A percentile compares a stretch with the other conserved stretches of the same genome.
Conservation (phyloP, 306 rosid genomes). For the Rosa lucieae region DNA sequence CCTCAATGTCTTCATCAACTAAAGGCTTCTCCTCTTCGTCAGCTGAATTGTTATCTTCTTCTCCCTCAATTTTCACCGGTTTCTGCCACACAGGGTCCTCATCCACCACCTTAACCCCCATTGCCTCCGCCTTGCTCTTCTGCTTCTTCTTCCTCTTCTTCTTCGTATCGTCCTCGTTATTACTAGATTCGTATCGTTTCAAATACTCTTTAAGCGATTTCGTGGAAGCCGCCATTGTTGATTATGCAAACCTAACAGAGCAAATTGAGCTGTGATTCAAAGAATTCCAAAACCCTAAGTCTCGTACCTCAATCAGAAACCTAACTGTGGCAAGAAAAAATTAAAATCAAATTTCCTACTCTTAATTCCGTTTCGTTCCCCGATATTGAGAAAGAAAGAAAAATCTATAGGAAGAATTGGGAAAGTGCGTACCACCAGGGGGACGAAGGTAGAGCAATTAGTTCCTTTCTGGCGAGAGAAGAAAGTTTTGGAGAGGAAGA, state of each 20-base stretch:
- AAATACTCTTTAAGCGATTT: constrained; percentile 71
- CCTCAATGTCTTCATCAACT: constrained; percentile 84
- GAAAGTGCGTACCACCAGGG: background rate
- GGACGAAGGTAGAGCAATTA: background rate
- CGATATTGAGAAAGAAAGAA: background rate
- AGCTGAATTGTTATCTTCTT: constrained; percentile 46
- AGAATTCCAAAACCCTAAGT: background rate
- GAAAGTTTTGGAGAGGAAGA: background rate
- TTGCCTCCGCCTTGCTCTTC: constrained; percentile 42
- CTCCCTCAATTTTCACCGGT: constrained; percentile 64
- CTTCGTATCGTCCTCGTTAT: constrained; percentile 46
- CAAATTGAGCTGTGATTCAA: background rate
- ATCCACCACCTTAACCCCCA: constrained; percentile 66
- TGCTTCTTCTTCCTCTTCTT: constrained; percentile 47
- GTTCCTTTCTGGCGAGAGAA: background rate
- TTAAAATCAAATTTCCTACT: background rate
- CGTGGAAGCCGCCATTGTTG: constrained; percentile 30
- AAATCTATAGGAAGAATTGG: background rate
- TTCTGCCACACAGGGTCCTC: constrained; percentile 92
- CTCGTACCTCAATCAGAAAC: background rate
- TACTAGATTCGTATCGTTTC: constrained; percentile 60
- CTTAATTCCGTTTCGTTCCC: background rate
- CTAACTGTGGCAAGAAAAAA: background rate
- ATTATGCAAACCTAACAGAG: background rate
- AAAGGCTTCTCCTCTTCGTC: constrained; percentile 75